A percentile compares a stretch with the other conserved stretches of the same genome.
Evolutionary conservation across 805 yeast genomes (phyloP).

Genomic region (Starmerella bacillaris): DNA sequence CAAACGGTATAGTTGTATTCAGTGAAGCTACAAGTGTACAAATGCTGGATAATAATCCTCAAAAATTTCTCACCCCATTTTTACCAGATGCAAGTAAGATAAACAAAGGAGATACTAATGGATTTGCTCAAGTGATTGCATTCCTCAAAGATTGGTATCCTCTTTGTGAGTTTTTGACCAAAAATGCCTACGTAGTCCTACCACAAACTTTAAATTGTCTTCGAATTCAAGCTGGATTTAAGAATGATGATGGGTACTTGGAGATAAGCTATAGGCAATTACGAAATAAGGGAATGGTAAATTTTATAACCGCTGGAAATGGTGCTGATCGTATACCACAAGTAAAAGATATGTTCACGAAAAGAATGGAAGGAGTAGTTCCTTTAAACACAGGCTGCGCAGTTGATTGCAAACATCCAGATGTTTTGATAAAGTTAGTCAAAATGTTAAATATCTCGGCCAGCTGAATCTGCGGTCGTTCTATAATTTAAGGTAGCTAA

Average conservation of each 20-base stretch:
- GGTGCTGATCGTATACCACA: slow-evolving; percentile 7
- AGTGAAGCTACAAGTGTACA: slow-evolving; percentile 8
- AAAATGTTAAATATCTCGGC: too few species aligned
- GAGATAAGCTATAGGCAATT: slow-evolving; percentile 13
- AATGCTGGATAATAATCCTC: slow-evolving; percentile 16
- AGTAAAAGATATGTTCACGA: slow-evolving; percentile 11
- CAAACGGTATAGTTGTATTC: slow-evolving; percentile 9
- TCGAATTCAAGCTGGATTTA: slow-evolving; percentile 8
- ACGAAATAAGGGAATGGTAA: slow-evolving; percentile 7
- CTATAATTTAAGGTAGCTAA: too few species aligned
- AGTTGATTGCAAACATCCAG: slow-evolving; percentile 5
- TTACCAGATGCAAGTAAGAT: slow-evolving; percentile 16
- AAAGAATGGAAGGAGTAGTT: slow-evolving; percentile 5
- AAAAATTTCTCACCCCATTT: slow-evolving; percentile 14
- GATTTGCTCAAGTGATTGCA: slow-evolving; percentile 10
- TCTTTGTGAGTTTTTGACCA: slow-evolving; percentile 9
- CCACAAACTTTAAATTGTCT: slow-evolving; percentile 16
- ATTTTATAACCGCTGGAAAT: slow-evolving; percentile 12
- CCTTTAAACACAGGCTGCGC: slow-evolving; percentile 13
- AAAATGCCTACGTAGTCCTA: slow-evolving; percentile 11
- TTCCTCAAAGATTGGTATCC: slow-evolving; percentile 13
- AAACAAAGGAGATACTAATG: slow-evolving; percentile 5
- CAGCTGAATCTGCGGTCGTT: too few species aligned
- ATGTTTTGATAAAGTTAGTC: slow-evolving; percentile 2
- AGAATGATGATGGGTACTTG: slow-evolving; percentile 10